Evolutionary conservation across 768 basidiomycete species (phyloP), one percentile per base, ranked within the genome.

Genomic region (Lepiota subincarnata): DNA sequence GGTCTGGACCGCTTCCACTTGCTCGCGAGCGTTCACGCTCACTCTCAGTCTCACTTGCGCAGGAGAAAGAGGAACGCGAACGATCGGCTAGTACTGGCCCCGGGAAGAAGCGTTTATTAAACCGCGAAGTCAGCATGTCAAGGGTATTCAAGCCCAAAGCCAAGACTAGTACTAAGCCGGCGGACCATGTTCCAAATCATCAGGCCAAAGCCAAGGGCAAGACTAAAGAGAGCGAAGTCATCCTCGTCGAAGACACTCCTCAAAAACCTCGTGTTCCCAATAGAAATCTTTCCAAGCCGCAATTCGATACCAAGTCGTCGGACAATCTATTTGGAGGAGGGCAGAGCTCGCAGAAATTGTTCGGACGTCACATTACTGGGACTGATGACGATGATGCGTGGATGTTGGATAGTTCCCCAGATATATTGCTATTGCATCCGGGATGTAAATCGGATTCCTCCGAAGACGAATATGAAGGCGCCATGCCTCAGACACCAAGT

Each of bases 121-220:
- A 75, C 54, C 77, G 86, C 28, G 87, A 90, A 63, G 74, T 89
- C 57, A 89, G 85, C 68, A 91, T 90, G 88, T 82, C 83, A 14
- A 77, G 86, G 28, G 77, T 69, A 19, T 88, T 89, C 69, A 87
- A 82, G 61, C 70, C 70, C 20, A 19, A 74, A 74, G 42, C 68
- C 68, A 52, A 76, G 59, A 45, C 48, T 16, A 28, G 18, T 36
- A 37, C 39, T 6, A 48, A 42, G 49, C 38, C n/a, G 10, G 11
- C 14, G 22, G 43, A 51, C n/a, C 16, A 20, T 6, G 12, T 8
- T 16, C 42, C n/a, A 41, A 50, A 52, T 12, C 38, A 26, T 39
- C 51, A 55, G 41, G 42, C 10, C 45, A 53, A 46, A 28, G 36
- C 18, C 14, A 20, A 36, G 8, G 36, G 34, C 28, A 48, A 47